Conservation (phyloP, 345 rosid species). For the Anacardium occidentale region DNA sequence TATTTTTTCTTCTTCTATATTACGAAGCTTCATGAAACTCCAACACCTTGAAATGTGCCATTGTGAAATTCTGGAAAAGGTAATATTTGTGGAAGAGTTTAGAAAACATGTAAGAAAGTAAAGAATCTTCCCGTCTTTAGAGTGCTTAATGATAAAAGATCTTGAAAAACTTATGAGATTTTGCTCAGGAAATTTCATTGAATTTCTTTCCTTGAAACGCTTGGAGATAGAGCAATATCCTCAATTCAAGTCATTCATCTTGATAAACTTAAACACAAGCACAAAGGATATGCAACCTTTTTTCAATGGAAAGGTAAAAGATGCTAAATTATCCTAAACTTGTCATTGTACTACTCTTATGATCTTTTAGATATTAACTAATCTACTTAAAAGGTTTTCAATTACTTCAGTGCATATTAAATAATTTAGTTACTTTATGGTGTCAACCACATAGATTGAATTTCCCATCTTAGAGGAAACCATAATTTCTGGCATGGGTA, state of each 20-base stretch:
- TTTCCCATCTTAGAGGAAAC: slow-evolving; percentile 21
- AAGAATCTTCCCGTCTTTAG: neutral
- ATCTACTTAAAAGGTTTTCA: too few relatives aligned
- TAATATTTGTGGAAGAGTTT: neutral
- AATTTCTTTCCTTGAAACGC: neutral
- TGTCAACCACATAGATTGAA: slow-evolving; percentile 4
- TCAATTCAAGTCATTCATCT: neutral
- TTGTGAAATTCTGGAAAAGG: slow-evolving; percentile 7
- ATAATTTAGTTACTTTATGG: neutral
- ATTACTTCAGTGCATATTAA: neutral
- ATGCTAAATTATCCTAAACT: neutral
- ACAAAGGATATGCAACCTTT: neutral
- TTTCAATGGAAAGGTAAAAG: neutral
- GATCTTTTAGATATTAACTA: too few relatives aligned
- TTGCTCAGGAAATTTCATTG: neutral
- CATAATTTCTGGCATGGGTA: neutral
- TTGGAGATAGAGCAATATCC: neutral
- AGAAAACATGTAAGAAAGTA: neutral
- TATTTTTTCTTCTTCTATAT: slow-evolving; percentile 19
- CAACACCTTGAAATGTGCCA: neutral
- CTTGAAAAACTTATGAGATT: neutral
- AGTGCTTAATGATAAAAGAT: neutral
- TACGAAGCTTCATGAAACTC: slow-evolving; percentile 15
- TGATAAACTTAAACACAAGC: neutral
- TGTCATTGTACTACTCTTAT: neutral